These are phyloP conservation scores for Eimeria maxima DNA, from an alignment of 169 alveolate genomes.

Conservation along the genomic window DNA sequence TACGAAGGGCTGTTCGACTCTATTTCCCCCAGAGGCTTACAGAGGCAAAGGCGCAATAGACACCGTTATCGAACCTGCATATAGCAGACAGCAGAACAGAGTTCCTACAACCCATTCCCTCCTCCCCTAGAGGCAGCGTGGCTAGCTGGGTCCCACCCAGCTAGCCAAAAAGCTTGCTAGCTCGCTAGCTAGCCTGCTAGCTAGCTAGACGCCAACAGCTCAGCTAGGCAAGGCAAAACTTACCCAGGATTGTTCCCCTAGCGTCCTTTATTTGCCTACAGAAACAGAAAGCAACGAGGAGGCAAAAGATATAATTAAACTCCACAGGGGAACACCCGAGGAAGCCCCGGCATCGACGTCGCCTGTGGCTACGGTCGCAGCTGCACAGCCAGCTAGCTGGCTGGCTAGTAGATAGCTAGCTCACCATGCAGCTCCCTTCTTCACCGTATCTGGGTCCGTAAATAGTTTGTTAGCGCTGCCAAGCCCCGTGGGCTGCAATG, in stretches of 20 bases:
- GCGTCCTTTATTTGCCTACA: constrained; percentile 51
- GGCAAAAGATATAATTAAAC: too few relatives aligned
- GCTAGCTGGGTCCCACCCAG: background rate
- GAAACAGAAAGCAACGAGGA: background rate
- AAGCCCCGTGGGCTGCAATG: constrained; percentile 31
- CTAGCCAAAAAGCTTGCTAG: background rate
- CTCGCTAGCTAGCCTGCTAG: background rate
- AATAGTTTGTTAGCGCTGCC: constrained; percentile 19
- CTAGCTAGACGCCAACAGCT: background rate
- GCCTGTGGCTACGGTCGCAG: background rate
- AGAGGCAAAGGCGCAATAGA: constrained; percentile 42
- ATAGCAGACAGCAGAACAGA: background rate
- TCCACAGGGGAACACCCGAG: too few relatives aligned
- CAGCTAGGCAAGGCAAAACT: background rate
- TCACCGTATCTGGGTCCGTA: constrained; percentile 4
- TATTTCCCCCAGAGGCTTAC: background rate
- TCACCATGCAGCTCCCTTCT: constrained; percentile 56
- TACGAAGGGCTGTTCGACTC: background rate
- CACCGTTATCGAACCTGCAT: constrained; percentile 5
- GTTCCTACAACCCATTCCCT: background rate
- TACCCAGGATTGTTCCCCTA: constrained; percentile 9
- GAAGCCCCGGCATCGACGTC: too few relatives aligned
- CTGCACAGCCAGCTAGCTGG: background rate
- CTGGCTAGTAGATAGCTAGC: background rate
- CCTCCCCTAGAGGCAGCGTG: background rate